Percentiles rank a stretch among this genome's conserved stretches.
These are phyloP conservation scores for Xerophyta viscosa DNA, from an alignment of 106 monocot species.

Conservation along the genomic window DNA sequence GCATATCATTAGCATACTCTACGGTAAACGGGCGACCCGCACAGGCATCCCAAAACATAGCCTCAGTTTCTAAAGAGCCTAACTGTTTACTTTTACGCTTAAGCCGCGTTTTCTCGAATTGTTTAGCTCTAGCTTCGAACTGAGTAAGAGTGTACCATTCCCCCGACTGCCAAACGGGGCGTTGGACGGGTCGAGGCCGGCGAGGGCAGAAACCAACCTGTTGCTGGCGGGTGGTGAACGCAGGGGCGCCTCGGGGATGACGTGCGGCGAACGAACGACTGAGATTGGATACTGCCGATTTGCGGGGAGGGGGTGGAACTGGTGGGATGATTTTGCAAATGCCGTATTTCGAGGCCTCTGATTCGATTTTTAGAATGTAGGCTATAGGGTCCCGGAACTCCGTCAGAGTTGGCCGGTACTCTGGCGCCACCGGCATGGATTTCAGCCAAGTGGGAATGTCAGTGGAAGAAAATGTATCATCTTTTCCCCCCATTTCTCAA, in stretches of 20 bases:
- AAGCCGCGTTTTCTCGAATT: slow-evolving; percentile 40
- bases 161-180: slow-evolving; percentile 75
- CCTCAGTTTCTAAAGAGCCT: slow-evolving; percentile 50
- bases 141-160: slow-evolving; percentile 64
- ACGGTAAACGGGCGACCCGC: slow-evolving; percentile 59
- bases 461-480: background rate
- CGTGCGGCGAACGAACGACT: slow-evolving; percentile 55
- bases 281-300: slow-evolving; percentile 46
- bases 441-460: slow-evolving; percentile 60
- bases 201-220: slow-evolving; percentile 94
- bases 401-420: slow-evolving; percentile 60
- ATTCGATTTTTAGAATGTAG: slow-evolving; percentile 81
- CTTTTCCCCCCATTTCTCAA: background rate
- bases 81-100: slow-evolving; percentile 2
- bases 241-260: slow-evolving; percentile 19
- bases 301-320: slow-evolving; percentile 49
- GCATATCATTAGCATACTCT: slow-evolving; percentile 85
- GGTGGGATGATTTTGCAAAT: slow-evolving; percentile 95
- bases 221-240: slow-evolving; percentile 81
- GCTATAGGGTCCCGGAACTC: slow-evolving; percentile 87
- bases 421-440: slow-evolving; percentile 66
- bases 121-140: slow-evolving; percentile 67
- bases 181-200: slow-evolving; percentile 71
- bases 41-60: slow-evolving; percentile 64
- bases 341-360: slow-evolving; percentile 58